These are phyloP conservation scores for Huntiella abstrusa DNA, from an alignment of 2,329 filamentous ascomycete species.

Conservation along the genomic window DNA sequence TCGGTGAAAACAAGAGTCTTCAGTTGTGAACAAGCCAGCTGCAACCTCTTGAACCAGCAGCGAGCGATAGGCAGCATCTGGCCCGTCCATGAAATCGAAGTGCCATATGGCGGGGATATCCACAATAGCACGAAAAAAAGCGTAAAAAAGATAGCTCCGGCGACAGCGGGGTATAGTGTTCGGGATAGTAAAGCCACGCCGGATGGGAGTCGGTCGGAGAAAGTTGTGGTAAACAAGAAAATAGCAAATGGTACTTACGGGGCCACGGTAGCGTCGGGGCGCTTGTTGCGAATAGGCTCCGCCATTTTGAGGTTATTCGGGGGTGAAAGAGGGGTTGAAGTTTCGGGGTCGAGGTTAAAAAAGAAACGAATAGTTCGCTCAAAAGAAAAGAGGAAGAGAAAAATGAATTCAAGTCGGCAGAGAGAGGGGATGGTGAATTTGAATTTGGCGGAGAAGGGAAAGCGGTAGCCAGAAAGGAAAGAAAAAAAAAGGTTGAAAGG, in stretches of 20 bases:
- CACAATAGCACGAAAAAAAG: not conserved
- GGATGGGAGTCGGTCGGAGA: no score
- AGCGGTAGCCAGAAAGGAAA: slow-evolving; percentile 5
- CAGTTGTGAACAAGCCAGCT: no score
- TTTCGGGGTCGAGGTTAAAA: slow-evolving; percentile 12
- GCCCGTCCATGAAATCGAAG: no score
- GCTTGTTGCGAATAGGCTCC: slow-evolving; percentile 46
- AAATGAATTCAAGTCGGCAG: slow-evolving; percentile 15
- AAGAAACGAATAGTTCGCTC: slow-evolving; percentile 14
- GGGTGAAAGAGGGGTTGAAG: slow-evolving; percentile 3
- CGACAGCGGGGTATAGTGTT: not conserved
- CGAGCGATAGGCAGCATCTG: no score
- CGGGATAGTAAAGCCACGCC: no score
- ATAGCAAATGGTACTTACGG: slow-evolving; percentile 29
- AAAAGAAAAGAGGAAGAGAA: slow-evolving; percentile 15
- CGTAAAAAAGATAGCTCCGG: not conserved
- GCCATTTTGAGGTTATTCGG: slow-evolving; percentile 26
- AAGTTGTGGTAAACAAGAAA: not conserved
- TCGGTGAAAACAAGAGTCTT: no score
- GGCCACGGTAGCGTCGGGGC: slow-evolving; percentile 34
- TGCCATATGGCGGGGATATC: no score
- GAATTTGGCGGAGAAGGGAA: slow-evolving; percentile 5
- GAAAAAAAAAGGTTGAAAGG: slow-evolving; percentile 4
- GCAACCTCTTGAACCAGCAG: no score
- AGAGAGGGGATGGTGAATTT: slow-evolving; percentile 15